Evolutionary conservation across 352 stramenopile species (phyloP), one percentile per base, ranked within the genome.

Genomic region (Globisporangium nodosum): DNA sequence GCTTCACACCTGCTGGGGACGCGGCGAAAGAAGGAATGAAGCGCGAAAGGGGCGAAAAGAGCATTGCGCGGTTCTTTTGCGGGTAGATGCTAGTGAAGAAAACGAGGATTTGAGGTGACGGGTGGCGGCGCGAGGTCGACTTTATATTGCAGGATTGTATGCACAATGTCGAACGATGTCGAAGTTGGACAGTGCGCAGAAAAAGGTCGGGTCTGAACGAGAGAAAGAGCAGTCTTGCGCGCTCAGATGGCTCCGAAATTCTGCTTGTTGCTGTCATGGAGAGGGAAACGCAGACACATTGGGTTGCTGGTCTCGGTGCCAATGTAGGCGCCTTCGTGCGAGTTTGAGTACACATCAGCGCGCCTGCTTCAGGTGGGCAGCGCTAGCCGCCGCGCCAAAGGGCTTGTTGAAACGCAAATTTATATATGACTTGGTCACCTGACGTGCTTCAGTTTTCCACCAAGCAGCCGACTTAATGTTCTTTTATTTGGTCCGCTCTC

Each of bases 21-120:
- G 43, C 18, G 20, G 43, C 43, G 43, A 49, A 49, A 49, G 43
- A 49, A n/a, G 20, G 43, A 49, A 49, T 49, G 43, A 43, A 43
- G 37, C 37, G 37, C 13, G 37, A 18, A 43, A 15, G 35, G 35
- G 35, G 35, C 35, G 9, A 12, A 43, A 27, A 18, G 12, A 43
- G 37, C 37, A 5, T 13, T 18, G 11, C 37, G 3, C 12, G 8
- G 7, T 42, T 13, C 35, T 42, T 4, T 7, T 16, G 12, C 8
- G 13, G 37, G 13, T 15, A 16, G 43, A 49, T 49, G 11, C 37
- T 1, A 49, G 43, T 30, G 43, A 21, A 49, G n/a, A 49, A 49
- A 49, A 5, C 6, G 20, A 49, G 43, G 43, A 16, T 21, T 15
- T 15, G 43, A 24, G 8, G 43, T 9, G 43, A 49, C 43, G n/a